Evolutionary conservation across 129 eudicot species (phyloP).

Genomic region (Arctium lappa): DNA sequence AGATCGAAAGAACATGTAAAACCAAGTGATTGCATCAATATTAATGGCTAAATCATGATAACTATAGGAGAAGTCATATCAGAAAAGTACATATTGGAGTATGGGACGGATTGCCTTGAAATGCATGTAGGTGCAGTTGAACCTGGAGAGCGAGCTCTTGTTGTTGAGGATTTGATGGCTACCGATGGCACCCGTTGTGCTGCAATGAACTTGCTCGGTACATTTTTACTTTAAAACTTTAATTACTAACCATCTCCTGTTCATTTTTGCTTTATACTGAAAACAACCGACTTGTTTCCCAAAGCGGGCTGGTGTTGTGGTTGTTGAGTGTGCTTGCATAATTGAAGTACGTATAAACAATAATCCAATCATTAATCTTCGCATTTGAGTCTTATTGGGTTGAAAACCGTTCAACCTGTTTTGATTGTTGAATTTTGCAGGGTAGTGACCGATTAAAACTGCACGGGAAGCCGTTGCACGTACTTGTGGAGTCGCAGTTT

Average conservation of each 20-base stretch:
- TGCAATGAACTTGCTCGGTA: slow-evolving; percentile 77
- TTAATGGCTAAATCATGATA: background rate
- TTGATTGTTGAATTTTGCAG: slow-evolving; percentile 28
- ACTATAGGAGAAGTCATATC: slow-evolving; percentile 74
- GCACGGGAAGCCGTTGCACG: too few relatives aligned
- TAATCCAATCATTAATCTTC: background rate
- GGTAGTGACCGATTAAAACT: slow-evolving; percentile 44
- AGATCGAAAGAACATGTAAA: too few relatives aligned
- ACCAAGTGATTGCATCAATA: too few relatives aligned
- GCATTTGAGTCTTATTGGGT: background rate
- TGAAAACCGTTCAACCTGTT: background rate
- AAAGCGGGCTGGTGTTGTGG: slow-evolving; percentile 49
- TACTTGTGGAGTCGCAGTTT: too few relatives aligned
- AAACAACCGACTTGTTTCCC: too few relatives aligned
- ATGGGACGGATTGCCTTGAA: slow-evolving; percentile 87
- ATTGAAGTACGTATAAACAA: slow-evolving; percentile 41
- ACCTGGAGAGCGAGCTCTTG: slow-evolving; percentile 76
- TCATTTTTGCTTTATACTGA: background rate
- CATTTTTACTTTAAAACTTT: background rate
- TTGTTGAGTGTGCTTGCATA: slow-evolving; percentile 44
- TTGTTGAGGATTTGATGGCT: slow-evolving; percentile 88
- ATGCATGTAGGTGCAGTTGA: slow-evolving; percentile 96
- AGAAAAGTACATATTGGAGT: slow-evolving; percentile 77
- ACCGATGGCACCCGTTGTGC: slow-evolving; percentile 95
- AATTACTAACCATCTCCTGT: background rate